Evolutionary conservation across 2,329 filamentous ascomycete genomes (phyloP), one percentile per base, ranked within the genome.

Genomic region (Aureobasidium sp.): DNA sequence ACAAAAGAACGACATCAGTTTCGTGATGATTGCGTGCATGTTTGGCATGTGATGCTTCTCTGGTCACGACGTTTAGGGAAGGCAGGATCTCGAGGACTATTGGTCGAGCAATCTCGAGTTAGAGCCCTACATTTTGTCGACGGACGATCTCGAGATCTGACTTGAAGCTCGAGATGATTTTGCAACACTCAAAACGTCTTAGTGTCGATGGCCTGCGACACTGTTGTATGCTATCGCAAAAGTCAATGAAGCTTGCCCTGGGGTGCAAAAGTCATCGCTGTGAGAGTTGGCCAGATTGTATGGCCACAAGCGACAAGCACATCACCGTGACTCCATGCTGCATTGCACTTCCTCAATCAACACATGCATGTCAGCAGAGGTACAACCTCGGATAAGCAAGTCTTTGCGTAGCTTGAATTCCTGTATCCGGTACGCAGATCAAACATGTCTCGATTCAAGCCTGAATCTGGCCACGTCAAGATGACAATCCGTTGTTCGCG

Each of bases 1-100:
- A 17, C 34, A 34, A 49, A 5, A 3, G 17, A 34, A n/a, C 11
- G 9, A 8, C n/a, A 49, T 29, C 22, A 27, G 12, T 14, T 41
- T 12, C 7, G 39, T 22, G 11, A 58, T 36, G 11, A 48, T 36
- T 31, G 14, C 53, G 31, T 39, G 53, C 27, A 42, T 29, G 2
- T 31, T n/a, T 53, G 34, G 34, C 49, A 53, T 29, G 41, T 48
- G 55, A 58, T 58, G 55, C 42, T 44, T 58, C 11, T 36, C 45
- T 57, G 27, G 53, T 57, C 53, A 57, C 41, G 15, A 57, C 25
- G 27, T 17, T 36, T 45, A 17, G n/a, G 27, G 39, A 45, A 57
- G 11, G n/a, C 29, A 44, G 27, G 29, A 55, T 42, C 3, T 2
- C 6, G 17, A 27, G 44, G 8, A 22, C n/a, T 27, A 27, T 15